Base-by-base conservation (phyloP, 2,329 filamentous ascomycete species). In the Pyrenochaeta sp. region DNA sequence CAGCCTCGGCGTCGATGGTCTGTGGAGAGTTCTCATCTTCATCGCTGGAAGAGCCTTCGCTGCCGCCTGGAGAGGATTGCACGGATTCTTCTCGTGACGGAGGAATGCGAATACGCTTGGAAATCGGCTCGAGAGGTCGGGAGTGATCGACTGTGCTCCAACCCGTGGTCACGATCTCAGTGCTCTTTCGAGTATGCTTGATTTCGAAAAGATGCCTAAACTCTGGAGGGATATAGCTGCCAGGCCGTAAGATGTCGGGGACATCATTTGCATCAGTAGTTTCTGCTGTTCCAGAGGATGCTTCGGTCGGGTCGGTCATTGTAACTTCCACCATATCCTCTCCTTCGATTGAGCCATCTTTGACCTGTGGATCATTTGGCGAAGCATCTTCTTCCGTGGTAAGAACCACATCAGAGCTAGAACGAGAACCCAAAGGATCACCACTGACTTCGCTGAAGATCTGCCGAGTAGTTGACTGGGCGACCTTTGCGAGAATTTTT, bases 261-360 rank as follows among this genome's bases (percentile, higher is more conserved):
- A 60, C 17, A 9, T 54, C 49, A 30, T 63, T 55, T 41, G 43
- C 34, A 17, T 47, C 50, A 21, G 41, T 51, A 44, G 64, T 61
- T 4, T 2, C 10, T 20, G 13, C 26, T 15, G 68, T 66, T 17
- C 53, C 44, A 15, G 47, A 22, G 14, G 52, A 40, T 4, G 57
- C 53, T 44, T 79, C 75, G 11, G 64, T 65, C 2, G 76, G 74
- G 58, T 90, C 87, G 39, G 84, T 85, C 86, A 96, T 92, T 1
- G 88, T 89, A 11, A 99, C 86, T 64, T 96, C 89, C 5, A 97
- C 89, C 61, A 96, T 84, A 49, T 96, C 92, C 68, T 96, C 93
- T 7, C 90, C 89, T 66, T 92, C 87, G 2, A 96, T 82, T 3
- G 92, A 96, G 19, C 84, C 81, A 30, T 90, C 87, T 44, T 87